Base-by-base conservation (phyloP, 2,329 filamentous ascomycete species). In the Helminthosporium solani region DNA sequence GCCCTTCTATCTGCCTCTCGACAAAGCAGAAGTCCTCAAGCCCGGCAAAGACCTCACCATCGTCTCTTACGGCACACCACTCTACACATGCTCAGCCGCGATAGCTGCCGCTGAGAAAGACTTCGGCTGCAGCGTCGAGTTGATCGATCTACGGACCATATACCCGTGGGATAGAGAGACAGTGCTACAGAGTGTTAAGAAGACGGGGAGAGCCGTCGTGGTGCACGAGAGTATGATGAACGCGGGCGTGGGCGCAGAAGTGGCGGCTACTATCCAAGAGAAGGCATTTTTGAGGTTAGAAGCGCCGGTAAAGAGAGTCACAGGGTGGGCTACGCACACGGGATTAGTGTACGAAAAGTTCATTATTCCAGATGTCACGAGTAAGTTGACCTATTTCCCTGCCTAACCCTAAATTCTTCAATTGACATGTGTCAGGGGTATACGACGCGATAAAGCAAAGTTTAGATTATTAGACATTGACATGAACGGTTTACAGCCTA, bases 201-300 rank as follows among this genome's bases (percentile, higher is more conserved):
- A 94, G 76, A 96, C 91, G 0, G 90, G 91, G 0, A 75, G 89
- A 49, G 90, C 87, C 31, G 80, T 96, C 44, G 86, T 96, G 1
- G 91, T 96, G 6, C 91, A 96, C 65, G 91, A 96, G 72, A 85
- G 89, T 46, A 95, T 94, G 87, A 79, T 91, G 53, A 96, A 95
- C 60, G 87, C 87, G 6, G 91, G 91, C 12, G 82, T 96, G 14
- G 91, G 91, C 2, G 90, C 91, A 4, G 90, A 96, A 65, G 85
- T 96, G 1, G 89, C 91, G 1, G 89, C 90, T 0, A 87, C 87
- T 1, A 88, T 96, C 41, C 90, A 96, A 67, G 89, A 94, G 57
- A 84, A 87, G 45, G 92, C 90, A 0, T 96, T 96, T 66, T 67
- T 94, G 52, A 79, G 85, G 3, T 73, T 96, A 21, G 90, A 96